phyloP scores from a whole-genome alignment of 2,329 filamentous ascomycete genomes.

The Pseudophaeomoniella oleicola region DNA sequence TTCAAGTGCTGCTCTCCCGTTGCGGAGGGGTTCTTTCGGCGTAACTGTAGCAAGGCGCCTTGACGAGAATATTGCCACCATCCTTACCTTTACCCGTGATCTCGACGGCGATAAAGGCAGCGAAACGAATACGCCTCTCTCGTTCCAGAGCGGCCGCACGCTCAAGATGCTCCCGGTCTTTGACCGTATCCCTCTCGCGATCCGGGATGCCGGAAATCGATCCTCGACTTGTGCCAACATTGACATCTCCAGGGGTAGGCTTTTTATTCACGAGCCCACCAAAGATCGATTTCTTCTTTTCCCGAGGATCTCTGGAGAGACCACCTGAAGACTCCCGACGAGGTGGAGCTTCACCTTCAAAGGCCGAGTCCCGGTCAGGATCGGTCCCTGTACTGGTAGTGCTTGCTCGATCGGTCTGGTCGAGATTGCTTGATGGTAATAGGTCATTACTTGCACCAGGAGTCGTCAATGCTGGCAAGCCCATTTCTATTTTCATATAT shows the following conservation, averaged over 20 bases:
- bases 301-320: not conserved
- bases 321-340: not conserved
- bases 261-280: not conserved
- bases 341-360: constrained; percentile 2
- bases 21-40: not conserved
- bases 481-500: constrained; percentile 71
- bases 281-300: constrained; percentile 2
- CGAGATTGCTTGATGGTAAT: constrained; percentile 5
- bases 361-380: constrained; percentile 1
- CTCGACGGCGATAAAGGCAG: constrained; percentile 60
- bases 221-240: not conserved
- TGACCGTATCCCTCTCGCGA: constrained; percentile 3
- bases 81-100: constrained; percentile 24
- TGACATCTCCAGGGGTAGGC: not conserved
- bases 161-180: constrained; percentile 3
- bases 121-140: constrained; percentile 49
- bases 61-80: constrained; percentile 49
- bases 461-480: constrained; percentile 47
- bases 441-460: constrained; percentile 13
- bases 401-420: constrained; percentile 12
- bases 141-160: constrained; percentile 4
- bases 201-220: not conserved
- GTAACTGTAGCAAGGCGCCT: constrained; percentile 53
- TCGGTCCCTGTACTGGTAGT: constrained; percentile 9
- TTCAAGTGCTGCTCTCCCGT: not conserved